Conservation (phyloP, 352 stramenopile species). For the Pythium utonaiense region DNA sequence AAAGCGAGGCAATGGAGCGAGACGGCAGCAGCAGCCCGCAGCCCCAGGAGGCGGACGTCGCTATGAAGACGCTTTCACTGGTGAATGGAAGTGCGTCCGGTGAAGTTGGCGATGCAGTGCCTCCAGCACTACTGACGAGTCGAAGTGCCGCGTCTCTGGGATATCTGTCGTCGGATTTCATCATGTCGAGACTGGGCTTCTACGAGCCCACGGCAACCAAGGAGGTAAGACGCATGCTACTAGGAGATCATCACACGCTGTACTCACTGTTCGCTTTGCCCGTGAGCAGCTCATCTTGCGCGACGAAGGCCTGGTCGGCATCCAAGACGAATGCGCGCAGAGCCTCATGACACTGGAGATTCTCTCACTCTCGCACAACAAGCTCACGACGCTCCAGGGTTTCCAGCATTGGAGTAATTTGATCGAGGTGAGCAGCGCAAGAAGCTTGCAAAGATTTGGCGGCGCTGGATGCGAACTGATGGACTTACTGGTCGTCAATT, state of each 20-base stretch:
- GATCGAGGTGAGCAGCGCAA: constrained; percentile 42
- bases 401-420: constrained; percentile 73
- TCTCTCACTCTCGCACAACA: constrained; percentile 82
- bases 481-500: background rate
- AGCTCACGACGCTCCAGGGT: constrained; percentile 45
- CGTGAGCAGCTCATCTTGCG: constrained; percentile 64
- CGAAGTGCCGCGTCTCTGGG: constrained; percentile 15
- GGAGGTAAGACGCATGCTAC: constrained; percentile 33
- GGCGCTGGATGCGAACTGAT: background rate
- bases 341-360: constrained; percentile 62
- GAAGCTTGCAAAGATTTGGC: no score
- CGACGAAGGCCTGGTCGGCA: constrained; percentile 43
- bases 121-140: constrained; percentile 11
- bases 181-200: constrained; percentile 51
- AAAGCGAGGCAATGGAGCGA: background rate
- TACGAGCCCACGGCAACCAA: constrained; percentile 63
- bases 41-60: background rate
- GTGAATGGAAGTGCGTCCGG: background rate
- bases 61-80: background rate
- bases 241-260: no score
- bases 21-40: background rate
- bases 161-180: constrained; percentile 42
- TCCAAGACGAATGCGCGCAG: constrained; percentile 58
- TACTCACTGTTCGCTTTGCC: no score
- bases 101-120: background rate